Conservation (phyloP, 306 rosid genomes). For the Cucumis hystrix region DNA sequence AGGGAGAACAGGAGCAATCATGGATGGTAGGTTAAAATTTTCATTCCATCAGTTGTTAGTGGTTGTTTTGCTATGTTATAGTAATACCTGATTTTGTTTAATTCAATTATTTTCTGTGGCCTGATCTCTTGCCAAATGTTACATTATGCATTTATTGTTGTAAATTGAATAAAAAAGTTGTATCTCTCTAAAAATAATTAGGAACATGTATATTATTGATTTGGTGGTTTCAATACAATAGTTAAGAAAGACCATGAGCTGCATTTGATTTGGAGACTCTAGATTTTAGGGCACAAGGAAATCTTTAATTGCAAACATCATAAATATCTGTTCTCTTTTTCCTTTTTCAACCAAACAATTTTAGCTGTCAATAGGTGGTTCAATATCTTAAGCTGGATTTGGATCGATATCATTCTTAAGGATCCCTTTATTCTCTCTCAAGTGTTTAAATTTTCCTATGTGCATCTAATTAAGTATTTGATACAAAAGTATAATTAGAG, state of each 20-base stretch:
- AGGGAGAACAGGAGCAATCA: neutral
- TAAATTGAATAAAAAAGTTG: neutral
- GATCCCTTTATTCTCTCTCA: neutral
- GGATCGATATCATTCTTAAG: neutral
- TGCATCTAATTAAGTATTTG: neutral
- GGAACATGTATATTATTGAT: neutral
- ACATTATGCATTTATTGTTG: neutral
- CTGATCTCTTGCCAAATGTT: neutral
- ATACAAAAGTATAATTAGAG: neutral
- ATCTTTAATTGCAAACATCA: neutral
- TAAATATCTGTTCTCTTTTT: neutral
- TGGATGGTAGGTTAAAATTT: neutral
- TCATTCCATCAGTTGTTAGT: neutral
- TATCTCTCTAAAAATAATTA: neutral
- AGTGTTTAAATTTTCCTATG: neutral
- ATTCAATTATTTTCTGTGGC: neutral
- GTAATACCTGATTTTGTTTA: neutral
- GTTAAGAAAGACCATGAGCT: neutral
- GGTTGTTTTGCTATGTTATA: neutral
- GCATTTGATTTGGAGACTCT: neutral
- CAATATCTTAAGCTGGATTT: neutral
- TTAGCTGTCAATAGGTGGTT: neutral
- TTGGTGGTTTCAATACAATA: neutral
- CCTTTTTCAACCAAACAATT: neutral
- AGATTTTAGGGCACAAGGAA: neutral